Conservation (phyloP, 2,329 filamentous ascomycete species). For the Metarhizium humberi region DNA sequence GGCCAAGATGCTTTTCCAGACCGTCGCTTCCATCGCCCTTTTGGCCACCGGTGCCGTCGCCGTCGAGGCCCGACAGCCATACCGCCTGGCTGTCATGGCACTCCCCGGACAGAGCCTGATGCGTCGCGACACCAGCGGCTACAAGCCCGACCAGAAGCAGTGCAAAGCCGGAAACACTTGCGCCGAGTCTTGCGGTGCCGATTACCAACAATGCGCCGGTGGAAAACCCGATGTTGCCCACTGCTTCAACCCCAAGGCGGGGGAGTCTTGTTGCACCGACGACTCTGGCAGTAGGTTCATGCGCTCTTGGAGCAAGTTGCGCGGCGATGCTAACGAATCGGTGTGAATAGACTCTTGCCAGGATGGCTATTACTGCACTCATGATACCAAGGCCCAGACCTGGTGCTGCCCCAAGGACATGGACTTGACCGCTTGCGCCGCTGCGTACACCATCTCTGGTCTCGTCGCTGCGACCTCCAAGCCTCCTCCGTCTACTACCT, state of each 20-base stretch:
- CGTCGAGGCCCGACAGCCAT: slow-evolving; percentile 20
- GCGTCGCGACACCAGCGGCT: slow-evolving; percentile 36
- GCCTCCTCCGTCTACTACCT: slow-evolving; percentile 14
- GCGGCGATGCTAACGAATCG: neutral
- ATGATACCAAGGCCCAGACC: slow-evolving; percentile 38
- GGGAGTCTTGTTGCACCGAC: slow-evolving; percentile 49
- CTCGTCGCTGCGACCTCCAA: slow-evolving; percentile 28
- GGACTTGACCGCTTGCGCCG: slow-evolving; percentile 45
- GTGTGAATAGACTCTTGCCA: slow-evolving; percentile 45
- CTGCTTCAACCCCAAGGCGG: slow-evolving; percentile 45
- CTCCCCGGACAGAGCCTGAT: slow-evolving; percentile 30
- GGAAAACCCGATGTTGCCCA: slow-evolving; percentile 36
- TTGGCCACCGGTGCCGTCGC: slow-evolving; percentile 23
- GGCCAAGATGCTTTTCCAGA: slow-evolving; percentile 27
- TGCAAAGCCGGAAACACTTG: slow-evolving; percentile 44
- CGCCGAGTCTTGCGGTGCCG: slow-evolving; percentile 43
- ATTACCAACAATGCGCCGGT: slow-evolving; percentile 40
- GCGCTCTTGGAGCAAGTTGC: neutral
- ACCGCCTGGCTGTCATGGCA: slow-evolving; percentile 27
- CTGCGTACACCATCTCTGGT: slow-evolving; percentile 38
- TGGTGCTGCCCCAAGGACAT: slow-evolving; percentile 52
- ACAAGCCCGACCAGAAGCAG: slow-evolving; percentile 36
- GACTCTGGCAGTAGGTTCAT: slow-evolving; percentile 44
- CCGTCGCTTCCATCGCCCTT: slow-evolving; percentile 20
- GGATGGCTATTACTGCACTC: slow-evolving; percentile 53